Percentiles rank a stretch among this genome's conserved stretches.
Conservation (phyloP, 768 basidiomycete genomes). For the Hortiboletus flavorubellus region DNA sequence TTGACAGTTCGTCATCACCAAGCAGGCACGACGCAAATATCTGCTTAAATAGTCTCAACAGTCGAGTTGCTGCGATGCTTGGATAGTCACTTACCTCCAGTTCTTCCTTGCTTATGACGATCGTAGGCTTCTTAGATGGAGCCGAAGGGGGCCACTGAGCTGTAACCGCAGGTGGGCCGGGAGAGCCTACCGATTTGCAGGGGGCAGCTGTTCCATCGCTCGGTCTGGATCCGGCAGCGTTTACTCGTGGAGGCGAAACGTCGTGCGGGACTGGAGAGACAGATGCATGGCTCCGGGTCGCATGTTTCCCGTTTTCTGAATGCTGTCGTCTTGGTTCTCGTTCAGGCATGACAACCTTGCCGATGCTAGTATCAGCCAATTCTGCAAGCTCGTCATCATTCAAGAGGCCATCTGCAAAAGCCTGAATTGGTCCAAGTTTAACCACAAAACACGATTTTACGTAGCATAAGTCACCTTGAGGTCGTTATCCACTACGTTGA, state of each 20-base stretch:
- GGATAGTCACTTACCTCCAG: conserved; percentile 19
- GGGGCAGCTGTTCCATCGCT: neutral
- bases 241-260: neutral
- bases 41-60: conserved; percentile 18
- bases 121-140: neutral
- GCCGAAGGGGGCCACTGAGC: neutral
- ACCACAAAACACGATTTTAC: neutral
- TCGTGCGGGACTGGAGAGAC: neutral
- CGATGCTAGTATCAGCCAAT: conserved; percentile 6
- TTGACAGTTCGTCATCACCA: conserved; percentile 32
- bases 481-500: conserved; percentile 3
- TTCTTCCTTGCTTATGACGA: conserved; percentile 12
- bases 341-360: neutral
- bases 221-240: neutral
- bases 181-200: neutral
- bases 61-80: neutral
- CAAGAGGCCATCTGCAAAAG: conserved; percentile 36
- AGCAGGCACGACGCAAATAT: conserved; percentile 38
- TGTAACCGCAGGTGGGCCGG: neutral
- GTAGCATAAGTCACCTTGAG: conserved; percentile 19
- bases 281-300: neutral
- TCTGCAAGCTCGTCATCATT: conserved; percentile 34
- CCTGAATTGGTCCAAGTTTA: conserved; percentile 13
- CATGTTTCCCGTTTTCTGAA: neutral
- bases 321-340: neutral